These are phyloP conservation scores for Phytophthora kernoviae DNA, from an alignment of 352 stramenopile genomes.

Conservation along the genomic window DNA sequence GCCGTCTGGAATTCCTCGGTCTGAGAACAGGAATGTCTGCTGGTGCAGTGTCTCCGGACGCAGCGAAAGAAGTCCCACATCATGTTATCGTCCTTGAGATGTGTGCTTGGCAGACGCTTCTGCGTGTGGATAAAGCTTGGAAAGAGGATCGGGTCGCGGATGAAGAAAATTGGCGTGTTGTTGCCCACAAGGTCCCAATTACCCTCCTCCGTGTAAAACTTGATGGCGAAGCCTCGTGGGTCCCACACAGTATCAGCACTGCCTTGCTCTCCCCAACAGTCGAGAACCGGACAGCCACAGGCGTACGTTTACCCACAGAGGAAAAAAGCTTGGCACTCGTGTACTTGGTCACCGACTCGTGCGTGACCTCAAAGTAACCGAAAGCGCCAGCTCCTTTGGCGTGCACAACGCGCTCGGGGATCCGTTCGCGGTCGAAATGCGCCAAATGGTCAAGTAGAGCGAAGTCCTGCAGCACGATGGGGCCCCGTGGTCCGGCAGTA, in stretches of 20 bases:
- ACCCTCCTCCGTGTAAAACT: conserved; percentile 93
- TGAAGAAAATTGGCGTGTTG: conserved; percentile 93
- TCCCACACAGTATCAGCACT: conserved; percentile 83
- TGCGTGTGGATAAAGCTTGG: conserved; percentile 91
- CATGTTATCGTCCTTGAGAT: conserved; percentile 77
- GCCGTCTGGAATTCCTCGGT: conserved; percentile 83
- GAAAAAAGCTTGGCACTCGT: conserved; percentile 80
- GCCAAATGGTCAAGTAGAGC: conserved; percentile 83
- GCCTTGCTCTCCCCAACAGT: conserved; percentile 78
- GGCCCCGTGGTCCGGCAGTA: conserved; percentile 49
- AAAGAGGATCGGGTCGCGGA: conserved; percentile 89
- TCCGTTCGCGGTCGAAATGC: conserved; percentile 89
- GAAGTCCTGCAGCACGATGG: conserved; percentile 75
- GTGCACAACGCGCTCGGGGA: conserved; percentile 89
- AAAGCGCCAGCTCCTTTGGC: conserved; percentile 88
- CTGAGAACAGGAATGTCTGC: conserved; percentile 85
- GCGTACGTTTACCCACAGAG: conserved; percentile 71
- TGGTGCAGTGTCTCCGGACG: conserved; percentile 87
- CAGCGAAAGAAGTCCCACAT: conserved; percentile 90
- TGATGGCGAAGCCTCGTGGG: conserved; percentile 88
- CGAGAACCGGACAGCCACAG: conserved; percentile 76
- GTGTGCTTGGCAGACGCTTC: conserved; percentile 85
- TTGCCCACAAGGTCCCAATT: conserved; percentile 93
- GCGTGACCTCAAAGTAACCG: conserved; percentile 87
- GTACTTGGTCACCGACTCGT: conserved; percentile 39